Evolutionary conservation across 106 monocot genomes (phyloP), one percentile per base, ranked within the genome.

Genomic region (Xerophyta viscosa): DNA sequence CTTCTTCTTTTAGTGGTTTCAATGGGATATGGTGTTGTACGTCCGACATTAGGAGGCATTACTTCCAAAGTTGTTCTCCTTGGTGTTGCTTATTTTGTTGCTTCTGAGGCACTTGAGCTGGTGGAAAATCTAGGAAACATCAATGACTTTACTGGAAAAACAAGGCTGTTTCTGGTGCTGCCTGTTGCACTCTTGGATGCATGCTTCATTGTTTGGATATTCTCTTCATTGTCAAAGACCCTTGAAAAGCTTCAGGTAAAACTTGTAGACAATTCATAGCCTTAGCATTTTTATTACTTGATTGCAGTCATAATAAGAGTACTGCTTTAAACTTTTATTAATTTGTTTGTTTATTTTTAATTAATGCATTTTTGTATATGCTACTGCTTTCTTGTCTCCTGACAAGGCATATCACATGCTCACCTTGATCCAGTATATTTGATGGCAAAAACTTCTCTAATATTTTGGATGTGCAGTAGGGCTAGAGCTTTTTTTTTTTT

Each of bases 41-140:
- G 67, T 31, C 76, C 85, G 37, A 96, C 94, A 42, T 58, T 96
- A 37, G 88, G 94, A n/a, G 94, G 94, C 22, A 56, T 96, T 50
- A 85, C 70, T 29, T 76, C 69, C 52, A 96, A 60, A 68, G 71
- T 89, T 41, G 22, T 67, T 62, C 46, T 76, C 63, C 88, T 96
- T 50, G 94, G 88, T n/a, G 58, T 79, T n/a, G 23, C 68, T 58
- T 96, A 96, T 71, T 96, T 96, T 63, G 31, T 76, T 43, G 81
- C 88, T 55, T 88, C 94, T 48, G 94, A 96, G 54, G 94, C 88
- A 26, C 88, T 96, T 58, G 94, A 96, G 60, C 81, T 96, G 61
- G 88, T 96, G 54, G 94, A 96, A 53, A 77, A 96, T 76, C 57
- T 96, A 78, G 94, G 94, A 52, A 96, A 96, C 52, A 72, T 96